Percentiles rank a stretch among this genome's conserved stretches.
Evolutionary conservation across 192 early-diverging fungal species (phyloP).

Genomic region (Backusella mclennaniae): DNA sequence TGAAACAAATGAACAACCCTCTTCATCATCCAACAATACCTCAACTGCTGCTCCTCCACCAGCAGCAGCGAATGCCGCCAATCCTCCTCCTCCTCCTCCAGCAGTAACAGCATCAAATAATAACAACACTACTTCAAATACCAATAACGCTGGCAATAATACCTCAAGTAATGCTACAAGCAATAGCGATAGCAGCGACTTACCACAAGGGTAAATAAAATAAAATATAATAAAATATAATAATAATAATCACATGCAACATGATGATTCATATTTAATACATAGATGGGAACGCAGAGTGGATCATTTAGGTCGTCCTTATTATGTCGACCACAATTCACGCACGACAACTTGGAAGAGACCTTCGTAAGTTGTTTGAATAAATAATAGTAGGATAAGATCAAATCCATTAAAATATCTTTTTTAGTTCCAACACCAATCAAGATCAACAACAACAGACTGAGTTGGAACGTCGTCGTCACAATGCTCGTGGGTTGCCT

Average conservation of each 20-base stretch:
- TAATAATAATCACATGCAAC: background rate
- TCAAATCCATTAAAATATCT: background rate
- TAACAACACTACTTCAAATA: background rate
- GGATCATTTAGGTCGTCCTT: slow-evolving; percentile 88
- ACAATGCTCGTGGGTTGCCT: slow-evolving; percentile 80
- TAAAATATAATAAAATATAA: background rate
- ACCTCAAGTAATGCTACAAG: background rate
- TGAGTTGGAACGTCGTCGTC: slow-evolving; percentile 70
- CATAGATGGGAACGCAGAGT: slow-evolving; percentile 91
- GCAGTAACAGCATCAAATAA: background rate
- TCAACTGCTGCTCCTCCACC: background rate
- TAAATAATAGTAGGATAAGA: too few species aligned
- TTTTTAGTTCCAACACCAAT: slow-evolving; percentile 25
- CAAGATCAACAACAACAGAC: slow-evolving; percentile 55
- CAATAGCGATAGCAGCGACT: background rate
- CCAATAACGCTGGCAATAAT: background rate
- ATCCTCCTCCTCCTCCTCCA: background rate
- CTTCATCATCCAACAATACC: background rate
- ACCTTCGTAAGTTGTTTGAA: slow-evolving; percentile 27
- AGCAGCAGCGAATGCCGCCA: background rate
- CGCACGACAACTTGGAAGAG: slow-evolving; percentile 91
- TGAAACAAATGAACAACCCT: background rate
- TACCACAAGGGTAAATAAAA: slow-evolving; percentile 21
- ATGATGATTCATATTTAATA: background rate
- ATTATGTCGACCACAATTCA: slow-evolving; percentile 97